These are phyloP conservation scores for Meripilus lineatus DNA, from an alignment of 1,284 basidiomycete genomes.

Conservation along the genomic window DNA sequence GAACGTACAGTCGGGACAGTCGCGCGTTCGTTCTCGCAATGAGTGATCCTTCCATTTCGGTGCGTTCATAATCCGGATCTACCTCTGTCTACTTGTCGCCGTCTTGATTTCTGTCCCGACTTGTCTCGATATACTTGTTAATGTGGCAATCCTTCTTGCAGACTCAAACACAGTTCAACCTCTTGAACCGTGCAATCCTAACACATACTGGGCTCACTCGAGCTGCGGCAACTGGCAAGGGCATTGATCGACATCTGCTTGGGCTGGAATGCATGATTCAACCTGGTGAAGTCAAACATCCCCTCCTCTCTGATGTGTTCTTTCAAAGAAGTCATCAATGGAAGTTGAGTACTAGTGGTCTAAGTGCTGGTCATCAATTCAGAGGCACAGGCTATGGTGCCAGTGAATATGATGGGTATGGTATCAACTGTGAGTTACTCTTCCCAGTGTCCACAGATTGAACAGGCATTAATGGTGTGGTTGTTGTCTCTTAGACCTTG, in stretches of 20 bases:
- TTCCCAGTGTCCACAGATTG: conserved; percentile 8
- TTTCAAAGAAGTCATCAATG: conserved; percentile 80
- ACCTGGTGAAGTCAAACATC: conserved; percentile 27
- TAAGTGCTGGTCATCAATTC: conserved; percentile 86
- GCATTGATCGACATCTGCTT: conserved; percentile 90
- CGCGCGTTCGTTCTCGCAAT: conserved; percentile 80
- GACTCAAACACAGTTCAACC: conserved; percentile 41
- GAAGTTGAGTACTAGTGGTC: conserved; percentile 89
- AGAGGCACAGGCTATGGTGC: conserved; percentile 90
- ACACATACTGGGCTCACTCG: conserved; percentile 77
- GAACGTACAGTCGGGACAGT: conserved; percentile 74
- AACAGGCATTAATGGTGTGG: no score
- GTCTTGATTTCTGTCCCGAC: not conserved
- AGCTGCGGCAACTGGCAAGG: conserved; percentile 78
- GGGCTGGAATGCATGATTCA: conserved; percentile 73
- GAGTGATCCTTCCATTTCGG: conserved; percentile 48
- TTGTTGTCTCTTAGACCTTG: conserved; percentile 85
- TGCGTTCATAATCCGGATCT: conserved; percentile 26
- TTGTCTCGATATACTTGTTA: not conserved
- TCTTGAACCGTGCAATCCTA: conserved; percentile 67
- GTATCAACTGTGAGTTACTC: conserved; percentile 78
- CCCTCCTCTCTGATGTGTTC: conserved; percentile 75
- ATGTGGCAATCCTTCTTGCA: no score
- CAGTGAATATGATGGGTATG: conserved; percentile 80
- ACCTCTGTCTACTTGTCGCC: not conserved